Base-by-base conservation (phyloP, 345 rosid species). In the Noccaea bulbosa region DNA sequence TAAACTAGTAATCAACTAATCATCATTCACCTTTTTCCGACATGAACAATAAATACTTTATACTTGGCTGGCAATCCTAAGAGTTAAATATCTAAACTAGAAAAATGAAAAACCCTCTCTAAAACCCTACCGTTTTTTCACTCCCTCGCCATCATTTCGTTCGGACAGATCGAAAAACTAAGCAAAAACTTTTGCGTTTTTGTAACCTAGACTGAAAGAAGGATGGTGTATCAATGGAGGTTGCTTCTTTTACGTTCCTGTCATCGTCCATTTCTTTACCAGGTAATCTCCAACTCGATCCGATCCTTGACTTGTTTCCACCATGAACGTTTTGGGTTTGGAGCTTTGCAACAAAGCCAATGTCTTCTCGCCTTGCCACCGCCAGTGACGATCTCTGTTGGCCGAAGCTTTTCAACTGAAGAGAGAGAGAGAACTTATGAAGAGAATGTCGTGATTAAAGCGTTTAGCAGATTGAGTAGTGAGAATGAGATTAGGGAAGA, bases 401-500 rank as follows among this genome's bases (percentile, higher is more conserved):
- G 60, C 55, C 70, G 72, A 63, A 38, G 38, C 52, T 86, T 84
- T 69, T 82, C 96, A 14, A 15, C 20, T 8, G 17, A 34, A 58
- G 69, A 41, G 16, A 74, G 77, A 43, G 69, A 41, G 16, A 74
- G 77, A 43, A 72, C 73, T 30, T 59, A 82, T 10, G 73, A 76
- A 77, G 80, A 79, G 12, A 61, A 37, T 45, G 14, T 69, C 32
- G 54, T 77, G 16, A 62, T 81, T 10, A 85, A 85, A 22, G 52
- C 80, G 71, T 86, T 93, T 65, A 74, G 72, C 41, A 86, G 80
- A 69, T 79, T 60, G 37, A 76, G 8, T 52, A 75, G 62, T 69
- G 40, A 50, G 10, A 45, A 67, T 61, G 86, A 71, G 62, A 81
- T 89, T 67, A 54, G 8, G 70, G 87, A 79, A 53, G 87, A 87